Conservation (phyloP, 78 protist species). For the Cavenderia fasciculata region DNA sequence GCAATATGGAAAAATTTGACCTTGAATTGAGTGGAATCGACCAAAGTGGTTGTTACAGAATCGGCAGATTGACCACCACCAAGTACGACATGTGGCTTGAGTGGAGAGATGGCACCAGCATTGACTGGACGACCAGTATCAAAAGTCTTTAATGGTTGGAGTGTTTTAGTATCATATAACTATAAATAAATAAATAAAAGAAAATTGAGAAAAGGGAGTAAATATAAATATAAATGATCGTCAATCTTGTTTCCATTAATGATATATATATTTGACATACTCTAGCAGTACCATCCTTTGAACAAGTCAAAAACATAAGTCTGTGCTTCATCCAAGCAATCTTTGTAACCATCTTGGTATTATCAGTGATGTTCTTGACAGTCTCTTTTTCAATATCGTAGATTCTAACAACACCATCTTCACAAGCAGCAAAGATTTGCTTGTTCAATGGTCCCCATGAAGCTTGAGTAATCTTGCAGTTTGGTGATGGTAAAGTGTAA, state of each 20-base stretch:
- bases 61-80: conserved; percentile 97
- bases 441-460: conserved; percentile 79
- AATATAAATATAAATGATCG: no score
- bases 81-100: conserved; percentile 72
- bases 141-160: conserved; percentile 83
- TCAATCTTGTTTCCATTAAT: no score
- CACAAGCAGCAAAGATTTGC: conserved; percentile 56
- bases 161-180: conserved; percentile 85
- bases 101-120: conserved; percentile 91
- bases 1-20: conserved; percentile 90
- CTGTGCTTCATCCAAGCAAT: conserved; percentile 73
- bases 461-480: conserved; percentile 55
- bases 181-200: no score
- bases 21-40: conserved; percentile 84
- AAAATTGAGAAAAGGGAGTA: no score
- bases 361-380: conserved; percentile 23
- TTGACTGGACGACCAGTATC: conserved; percentile 91
- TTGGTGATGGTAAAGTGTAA: conserved; percentile 32
- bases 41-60: conserved; percentile 89
- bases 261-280: conserved; percentile 1
- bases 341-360: conserved; percentile 48
- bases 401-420: conserved; percentile 81
- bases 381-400: conserved; percentile 69
- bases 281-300: conserved; percentile 87
- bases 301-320: conserved; percentile 82